Conservation (phyloP, 2,329 filamentous ascomycete genomes). For the Fusarium newnesense region DNA sequence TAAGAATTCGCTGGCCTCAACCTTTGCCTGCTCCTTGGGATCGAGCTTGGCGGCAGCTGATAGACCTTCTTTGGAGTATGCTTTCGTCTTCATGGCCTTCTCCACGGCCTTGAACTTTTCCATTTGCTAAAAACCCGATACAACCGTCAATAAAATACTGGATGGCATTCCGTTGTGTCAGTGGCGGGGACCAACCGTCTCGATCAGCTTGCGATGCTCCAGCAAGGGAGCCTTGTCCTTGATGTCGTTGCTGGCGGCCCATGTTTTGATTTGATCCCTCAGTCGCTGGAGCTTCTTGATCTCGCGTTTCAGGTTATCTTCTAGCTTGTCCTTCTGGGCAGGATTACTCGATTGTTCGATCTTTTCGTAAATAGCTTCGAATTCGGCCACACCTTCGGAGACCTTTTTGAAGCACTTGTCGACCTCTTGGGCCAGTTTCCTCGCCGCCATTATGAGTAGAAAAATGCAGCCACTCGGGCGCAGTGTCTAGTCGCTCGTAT, state of each 20-base stretch:
- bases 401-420: constrained; percentile 99
- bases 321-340: constrained; percentile 97
- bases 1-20: constrained; percentile 88
- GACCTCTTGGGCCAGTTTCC: constrained; percentile 97
- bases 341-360: constrained; percentile 92
- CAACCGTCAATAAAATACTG: constrained; percentile 31
- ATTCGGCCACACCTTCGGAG: constrained; percentile 88
- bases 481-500: constrained; percentile 14
- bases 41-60: constrained; percentile 92
- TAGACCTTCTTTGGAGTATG: constrained; percentile 97
- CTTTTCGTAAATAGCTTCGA: constrained; percentile 97
- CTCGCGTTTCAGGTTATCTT: constrained; percentile 97
- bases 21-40: constrained; percentile 96
- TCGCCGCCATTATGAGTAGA: constrained; percentile 79
- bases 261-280: constrained; percentile 99
- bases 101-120: constrained; percentile 99
- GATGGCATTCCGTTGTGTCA: constrained; percentile 15
- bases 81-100: constrained; percentile 99
- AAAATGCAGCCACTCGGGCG: constrained; percentile 31
- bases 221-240: constrained; percentile 97
- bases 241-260: constrained; percentile 98
- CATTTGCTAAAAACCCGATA: constrained; percentile 77
- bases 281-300: constrained; percentile 99
- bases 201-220: constrained; percentile 94
- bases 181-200: constrained; percentile 76